Conservation (phyloP, 225 moss, liverwort and hornwort species). For the Ulota crispa region DNA sequence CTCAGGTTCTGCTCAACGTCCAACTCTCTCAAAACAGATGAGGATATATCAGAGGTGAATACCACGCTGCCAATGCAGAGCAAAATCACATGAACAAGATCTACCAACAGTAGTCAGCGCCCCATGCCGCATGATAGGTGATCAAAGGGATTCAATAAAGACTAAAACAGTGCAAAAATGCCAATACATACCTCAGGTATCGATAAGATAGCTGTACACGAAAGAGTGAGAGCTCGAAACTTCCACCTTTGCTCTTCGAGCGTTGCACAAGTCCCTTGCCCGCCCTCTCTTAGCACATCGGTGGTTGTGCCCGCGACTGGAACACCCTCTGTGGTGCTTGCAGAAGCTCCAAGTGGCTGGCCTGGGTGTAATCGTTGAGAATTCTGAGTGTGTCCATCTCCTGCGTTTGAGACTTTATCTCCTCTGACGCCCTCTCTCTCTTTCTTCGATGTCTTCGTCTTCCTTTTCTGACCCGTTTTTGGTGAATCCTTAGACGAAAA, state of each 20-base stretch:
- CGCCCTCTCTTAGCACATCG: constrained; percentile 36
- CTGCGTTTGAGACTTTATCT: constrained; percentile 36
- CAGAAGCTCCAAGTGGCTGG: constrained; percentile 26
- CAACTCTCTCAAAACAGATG: background rate
- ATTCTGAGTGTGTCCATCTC: constrained; percentile 33
- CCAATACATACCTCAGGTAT: constrained; percentile 56
- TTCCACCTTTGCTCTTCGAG: constrained; percentile 84
- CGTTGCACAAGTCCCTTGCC: constrained; percentile 24
- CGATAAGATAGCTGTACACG: constrained; percentile 61
- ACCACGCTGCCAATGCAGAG: background rate
- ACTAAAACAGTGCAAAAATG: background rate
- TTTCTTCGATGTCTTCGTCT: constrained; percentile 42
- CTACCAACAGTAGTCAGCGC: background rate
- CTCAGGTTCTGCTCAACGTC: background rate
- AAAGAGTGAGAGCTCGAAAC: constrained; percentile 70
- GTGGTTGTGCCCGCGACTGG: constrained; percentile 21
- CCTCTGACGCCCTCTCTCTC: constrained; percentile 33
- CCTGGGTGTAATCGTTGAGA: constrained; percentile 47
- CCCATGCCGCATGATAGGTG: background rate
- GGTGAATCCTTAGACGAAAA: constrained; percentile 33
- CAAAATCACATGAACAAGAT: background rate
- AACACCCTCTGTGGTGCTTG: constrained; percentile 29
- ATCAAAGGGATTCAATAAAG: background rate
- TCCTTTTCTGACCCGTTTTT: constrained; percentile 42
- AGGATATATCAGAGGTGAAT: background rate